These are phyloP conservation scores for Neofusicoccum parvum DNA, from an alignment of 2,329 filamentous ascomycete genomes.

Conservation along the genomic window DNA sequence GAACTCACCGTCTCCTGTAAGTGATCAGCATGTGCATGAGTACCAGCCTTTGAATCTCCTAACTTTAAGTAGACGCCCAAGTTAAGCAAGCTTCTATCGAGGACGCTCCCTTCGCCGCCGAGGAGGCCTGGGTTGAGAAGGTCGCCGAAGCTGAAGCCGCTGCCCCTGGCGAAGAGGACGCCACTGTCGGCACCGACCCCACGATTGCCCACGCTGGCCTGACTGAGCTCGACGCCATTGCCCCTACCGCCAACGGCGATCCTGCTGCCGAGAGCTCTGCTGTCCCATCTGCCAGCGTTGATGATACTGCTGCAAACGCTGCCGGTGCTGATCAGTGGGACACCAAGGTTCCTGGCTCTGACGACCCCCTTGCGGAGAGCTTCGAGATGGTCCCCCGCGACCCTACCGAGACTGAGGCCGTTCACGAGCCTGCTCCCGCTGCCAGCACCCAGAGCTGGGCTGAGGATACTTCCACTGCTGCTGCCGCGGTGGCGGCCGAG, in stretches of 20 bases:
- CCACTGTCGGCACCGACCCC: slow-evolving; percentile 59
- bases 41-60: slow-evolving; percentile 16
- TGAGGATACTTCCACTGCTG: slow-evolving; percentile 62
- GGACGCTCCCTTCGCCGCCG: slow-evolving; percentile 57
- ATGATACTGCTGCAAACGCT: slow-evolving; percentile 46
- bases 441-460: slow-evolving; percentile 78
- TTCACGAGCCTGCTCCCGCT: slow-evolving; percentile 53
- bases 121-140: slow-evolving; percentile 54
- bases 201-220: slow-evolving; percentile 68
- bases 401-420: slow-evolving; percentile 72
- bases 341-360: slow-evolving; percentile 49
- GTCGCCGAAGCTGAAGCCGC: slow-evolving; percentile 47
- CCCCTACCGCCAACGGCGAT: slow-evolving; percentile 34
- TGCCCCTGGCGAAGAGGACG: slow-evolving; percentile 35
- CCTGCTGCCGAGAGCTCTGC: slow-evolving; percentile 31
- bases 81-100: slow-evolving; percentile 56
- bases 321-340: slow-evolving; percentile 72
- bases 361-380: slow-evolving; percentile 60
- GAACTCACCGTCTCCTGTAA: slow-evolving; percentile 71
- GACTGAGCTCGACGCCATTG: slow-evolving; percentile 62
- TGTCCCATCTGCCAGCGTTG: slow-evolving; percentile 43
- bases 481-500: slow-evolving; percentile 29
- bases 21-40: slow-evolving; percentile 35
- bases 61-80: slow-evolving; percentile 52
- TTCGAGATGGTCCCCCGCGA: slow-evolving; percentile 79